Conservation (phyloP, 495 filamentous ascomycete species). For the Neurospora discreta region DNA sequence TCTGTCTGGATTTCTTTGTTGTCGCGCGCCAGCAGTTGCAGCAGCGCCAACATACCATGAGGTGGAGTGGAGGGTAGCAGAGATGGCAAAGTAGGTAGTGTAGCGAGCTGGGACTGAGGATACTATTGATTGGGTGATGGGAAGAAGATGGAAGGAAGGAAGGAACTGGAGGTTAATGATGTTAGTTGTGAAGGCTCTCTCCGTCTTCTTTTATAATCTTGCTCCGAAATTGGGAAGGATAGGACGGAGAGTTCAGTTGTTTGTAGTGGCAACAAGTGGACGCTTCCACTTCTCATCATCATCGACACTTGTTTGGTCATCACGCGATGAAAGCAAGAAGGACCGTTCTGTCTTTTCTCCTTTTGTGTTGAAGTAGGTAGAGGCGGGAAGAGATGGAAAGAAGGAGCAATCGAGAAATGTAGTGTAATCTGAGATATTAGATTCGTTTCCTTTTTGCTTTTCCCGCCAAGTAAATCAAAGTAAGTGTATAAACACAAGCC, state of each 20-base stretch:
- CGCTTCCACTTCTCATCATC: neutral
- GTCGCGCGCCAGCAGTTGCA: neutral
- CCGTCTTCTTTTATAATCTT: too few relatives aligned
- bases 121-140: neutral
- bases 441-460: neutral
- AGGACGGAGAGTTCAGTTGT: neutral
- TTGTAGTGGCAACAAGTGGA: neutral
- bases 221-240: neutral
- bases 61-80: neutral
- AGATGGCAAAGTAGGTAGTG: neutral
- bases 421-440: neutral
- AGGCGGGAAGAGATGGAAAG: neutral
- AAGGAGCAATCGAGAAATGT: neutral
- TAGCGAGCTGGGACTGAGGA: neutral
- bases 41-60: neutral
- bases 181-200: too few relatives aligned
- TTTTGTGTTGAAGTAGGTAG: neutral
- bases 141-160: neutral
- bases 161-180: neutral
- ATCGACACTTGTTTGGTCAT: neutral
- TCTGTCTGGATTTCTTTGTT: neutral
- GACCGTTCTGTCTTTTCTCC: neutral
- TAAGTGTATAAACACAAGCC: neutral
- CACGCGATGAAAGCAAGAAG: neutral
- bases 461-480: neutral